phyloP scores from a whole-genome alignment of 306 rosid genomes.

The Lupinus albus region DNA sequence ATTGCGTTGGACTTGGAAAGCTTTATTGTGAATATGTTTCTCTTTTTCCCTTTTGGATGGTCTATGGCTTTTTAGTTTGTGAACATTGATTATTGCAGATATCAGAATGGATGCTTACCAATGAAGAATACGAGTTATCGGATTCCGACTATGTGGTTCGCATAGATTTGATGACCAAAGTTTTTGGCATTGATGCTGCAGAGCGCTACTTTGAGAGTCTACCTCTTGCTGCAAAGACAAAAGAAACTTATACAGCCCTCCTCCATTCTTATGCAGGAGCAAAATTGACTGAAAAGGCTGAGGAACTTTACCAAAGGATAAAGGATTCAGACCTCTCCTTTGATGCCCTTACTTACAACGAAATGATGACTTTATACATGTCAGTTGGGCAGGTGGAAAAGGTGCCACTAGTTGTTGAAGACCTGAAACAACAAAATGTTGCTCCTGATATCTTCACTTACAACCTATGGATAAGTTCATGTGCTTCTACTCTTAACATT shows the following conservation, averaged over 20 bases:
- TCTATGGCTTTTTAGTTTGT: constrained; percentile 27
- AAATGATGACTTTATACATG: constrained; percentile 93
- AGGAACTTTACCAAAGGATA: constrained; percentile 66
- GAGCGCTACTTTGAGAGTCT: constrained; percentile 90
- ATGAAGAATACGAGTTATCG: constrained; percentile 58
- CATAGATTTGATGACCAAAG: constrained; percentile 85
- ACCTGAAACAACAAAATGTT: constrained; percentile 62
- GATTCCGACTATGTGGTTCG: constrained; percentile 81
- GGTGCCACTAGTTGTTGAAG: constrained; percentile 69
- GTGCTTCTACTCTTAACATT: constrained; percentile 70
- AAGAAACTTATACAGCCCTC: constrained; percentile 83
- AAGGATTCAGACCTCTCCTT: constrained; percentile 59
- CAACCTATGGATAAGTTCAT: constrained; percentile 89
- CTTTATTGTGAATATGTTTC: background rate
- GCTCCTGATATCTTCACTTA: constrained; percentile 83
- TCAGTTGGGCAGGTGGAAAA: constrained; percentile 85
- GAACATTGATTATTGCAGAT: constrained; percentile 61
- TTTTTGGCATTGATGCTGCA: constrained; percentile 87
- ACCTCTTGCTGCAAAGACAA: constrained; percentile 61
- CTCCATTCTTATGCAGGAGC: constrained; percentile 84
- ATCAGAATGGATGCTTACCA: constrained; percentile 86
- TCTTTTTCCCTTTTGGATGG: constrained; percentile 30
- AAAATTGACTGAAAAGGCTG: constrained; percentile 79
- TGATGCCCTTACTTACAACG: constrained; percentile 76
- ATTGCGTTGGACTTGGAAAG: constrained; percentile 24